Evolutionary conservation across 352 stramenopile genomes (phyloP).

Genomic region (Globisporangium spinosum): DNA sequence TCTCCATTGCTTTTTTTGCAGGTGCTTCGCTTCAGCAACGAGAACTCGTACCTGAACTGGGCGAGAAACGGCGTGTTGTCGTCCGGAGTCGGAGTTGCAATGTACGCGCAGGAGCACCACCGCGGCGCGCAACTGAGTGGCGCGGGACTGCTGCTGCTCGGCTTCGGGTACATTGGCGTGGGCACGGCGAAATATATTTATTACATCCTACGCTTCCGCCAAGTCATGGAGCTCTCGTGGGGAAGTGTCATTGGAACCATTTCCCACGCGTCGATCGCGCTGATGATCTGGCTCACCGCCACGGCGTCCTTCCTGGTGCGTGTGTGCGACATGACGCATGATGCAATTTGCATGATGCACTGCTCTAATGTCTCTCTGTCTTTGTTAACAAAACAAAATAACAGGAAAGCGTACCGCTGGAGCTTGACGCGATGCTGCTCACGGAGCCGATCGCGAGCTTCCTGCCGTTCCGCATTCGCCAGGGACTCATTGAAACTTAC

Average conservation of each 20-base stretch:
- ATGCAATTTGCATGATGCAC: background rate
- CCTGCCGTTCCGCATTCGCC: constrained; percentile 80
- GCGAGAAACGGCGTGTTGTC: constrained; percentile 81
- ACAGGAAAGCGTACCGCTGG: constrained; percentile 82
- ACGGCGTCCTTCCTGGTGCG: constrained; percentile 81
- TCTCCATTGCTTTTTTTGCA: constrained; percentile 17
- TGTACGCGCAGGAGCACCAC: constrained; percentile 88
- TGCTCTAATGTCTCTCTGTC: constrained; percentile 1
- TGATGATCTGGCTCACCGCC: constrained; percentile 84
- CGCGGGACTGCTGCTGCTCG: constrained; percentile 69
- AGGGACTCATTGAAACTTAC: constrained; percentile 87
- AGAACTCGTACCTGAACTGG: constrained; percentile 89
- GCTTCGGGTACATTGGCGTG: constrained; percentile 87
- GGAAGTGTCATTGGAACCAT: constrained; percentile 78
- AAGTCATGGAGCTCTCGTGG: constrained; percentile 86
- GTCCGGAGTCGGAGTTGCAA: constrained; percentile 76
- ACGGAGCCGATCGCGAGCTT: constrained; percentile 80
- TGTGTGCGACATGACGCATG: background rate
- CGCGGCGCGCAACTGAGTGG: constrained; percentile 79
- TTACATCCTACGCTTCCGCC: constrained; percentile 86
- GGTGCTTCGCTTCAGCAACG: constrained; percentile 82
- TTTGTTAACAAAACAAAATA: constrained; percentile 1
- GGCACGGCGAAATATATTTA: constrained; percentile 89
- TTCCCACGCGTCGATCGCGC: constrained; percentile 73
- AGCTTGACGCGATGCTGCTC: constrained; percentile 80